Conservation (phyloP, 495 filamentous ascomycete genomes). For the Xylaria bambusicola region DNA sequence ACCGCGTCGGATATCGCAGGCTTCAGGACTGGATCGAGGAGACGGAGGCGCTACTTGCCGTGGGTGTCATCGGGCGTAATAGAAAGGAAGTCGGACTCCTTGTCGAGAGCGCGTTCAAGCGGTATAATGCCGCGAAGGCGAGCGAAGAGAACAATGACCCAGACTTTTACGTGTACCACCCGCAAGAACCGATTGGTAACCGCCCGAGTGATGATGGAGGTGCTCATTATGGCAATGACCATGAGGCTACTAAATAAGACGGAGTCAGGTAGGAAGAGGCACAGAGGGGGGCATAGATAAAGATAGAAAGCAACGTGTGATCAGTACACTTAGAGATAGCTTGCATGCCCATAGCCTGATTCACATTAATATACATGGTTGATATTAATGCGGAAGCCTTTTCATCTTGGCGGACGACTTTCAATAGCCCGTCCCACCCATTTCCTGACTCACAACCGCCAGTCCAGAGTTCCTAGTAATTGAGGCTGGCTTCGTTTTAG, state of each 20-base stretch:
- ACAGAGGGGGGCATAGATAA: too few species aligned
- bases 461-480: too few species aligned
- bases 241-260: neutral
- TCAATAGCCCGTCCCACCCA: too few species aligned
- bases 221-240: neutral
- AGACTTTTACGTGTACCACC: slow-evolving; percentile 41
- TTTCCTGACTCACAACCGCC: too few species aligned
- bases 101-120: slow-evolving; percentile 46
- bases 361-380: too few species aligned
- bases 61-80: slow-evolving; percentile 46
- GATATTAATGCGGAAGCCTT: too few species aligned
- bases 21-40: slow-evolving; percentile 45
- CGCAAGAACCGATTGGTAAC: slow-evolving; percentile 2
- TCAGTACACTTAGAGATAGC: too few species aligned
- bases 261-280: too few species aligned
- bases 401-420: too few species aligned
- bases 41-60: slow-evolving; percentile 34
- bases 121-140: slow-evolving; percentile 47
- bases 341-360: too few species aligned
- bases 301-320: too few species aligned
- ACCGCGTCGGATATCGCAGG: slow-evolving; percentile 42
- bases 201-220: slow-evolving; percentile 8
- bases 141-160: slow-evolving; percentile 47
- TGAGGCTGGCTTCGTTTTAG: too few species aligned
- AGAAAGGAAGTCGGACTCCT: slow-evolving; percentile 46